These are phyloP conservation scores for Camelina neglecta DNA, from an alignment of 345 rosid genomes.

Conservation along the genomic window DNA sequence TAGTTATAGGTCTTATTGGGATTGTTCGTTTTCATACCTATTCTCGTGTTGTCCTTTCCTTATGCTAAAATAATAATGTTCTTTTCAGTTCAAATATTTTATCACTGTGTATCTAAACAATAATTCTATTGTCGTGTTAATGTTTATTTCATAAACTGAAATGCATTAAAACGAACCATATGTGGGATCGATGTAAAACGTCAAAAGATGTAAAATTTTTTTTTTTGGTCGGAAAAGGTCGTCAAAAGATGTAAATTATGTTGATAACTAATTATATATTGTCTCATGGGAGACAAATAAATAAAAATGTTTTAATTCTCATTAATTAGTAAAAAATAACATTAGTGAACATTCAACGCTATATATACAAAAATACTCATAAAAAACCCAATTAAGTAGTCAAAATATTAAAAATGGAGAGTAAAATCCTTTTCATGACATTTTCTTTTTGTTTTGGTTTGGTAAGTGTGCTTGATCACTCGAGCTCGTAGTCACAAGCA, in stretches of 20 bases:
- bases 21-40: no score
- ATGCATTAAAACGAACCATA: background rate
- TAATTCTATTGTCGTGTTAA: no score
- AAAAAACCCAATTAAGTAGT: background rate
- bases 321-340: background rate
- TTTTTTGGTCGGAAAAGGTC: no score
- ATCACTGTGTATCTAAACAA: no score
- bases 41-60: no score
- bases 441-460: no score
- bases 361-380: background rate
- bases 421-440: background rate
- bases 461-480: no score
- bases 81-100: no score
- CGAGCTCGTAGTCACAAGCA: no score
- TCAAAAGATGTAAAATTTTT: no score
- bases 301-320: background rate
- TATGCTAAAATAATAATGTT: no score
- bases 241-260: background rate
- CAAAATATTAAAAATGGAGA: slow-evolving; percentile 8
- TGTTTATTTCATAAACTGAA: background rate
- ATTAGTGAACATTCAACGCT: background rate
- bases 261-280: background rate
- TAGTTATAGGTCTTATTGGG: no score
- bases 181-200: background rate
- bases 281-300: background rate